These are phyloP conservation scores for Chaetomium globosum DNA, from an alignment of 2,329 filamentous ascomycete species.

Conservation along the genomic window DNA sequence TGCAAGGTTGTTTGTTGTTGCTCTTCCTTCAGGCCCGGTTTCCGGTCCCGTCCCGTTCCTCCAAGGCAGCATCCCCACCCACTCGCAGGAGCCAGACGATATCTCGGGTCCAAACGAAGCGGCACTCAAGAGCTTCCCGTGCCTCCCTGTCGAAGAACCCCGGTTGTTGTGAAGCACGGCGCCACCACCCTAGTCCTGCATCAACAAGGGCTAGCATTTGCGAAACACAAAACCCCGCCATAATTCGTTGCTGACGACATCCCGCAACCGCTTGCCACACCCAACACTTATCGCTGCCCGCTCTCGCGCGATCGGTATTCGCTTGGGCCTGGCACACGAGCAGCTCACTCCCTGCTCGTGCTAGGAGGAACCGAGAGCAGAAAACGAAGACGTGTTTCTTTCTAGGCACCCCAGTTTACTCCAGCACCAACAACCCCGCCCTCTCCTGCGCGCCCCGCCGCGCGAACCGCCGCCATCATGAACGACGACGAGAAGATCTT, in stretches of 20 bases:
- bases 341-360: background rate
- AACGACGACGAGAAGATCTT: slow-evolving; percentile 67
- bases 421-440: slow-evolving; percentile 23
- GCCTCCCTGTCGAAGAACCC: slow-evolving; percentile 17
- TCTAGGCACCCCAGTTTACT: background rate
- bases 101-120: background rate
- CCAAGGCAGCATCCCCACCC: slow-evolving; percentile 21
- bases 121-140: slow-evolving; percentile 7
- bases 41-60: slow-evolving; percentile 8
- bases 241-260: slow-evolving; percentile 40
- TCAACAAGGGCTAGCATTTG: slow-evolving; percentile 36
- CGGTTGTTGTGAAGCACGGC: slow-evolving; percentile 10
- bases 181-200: slow-evolving; percentile 23
- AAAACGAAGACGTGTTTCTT: background rate
- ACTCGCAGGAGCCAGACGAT: background rate
- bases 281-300: slow-evolving; percentile 13
- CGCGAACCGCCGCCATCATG: slow-evolving; percentile 51
- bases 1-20: slow-evolving; percentile 15
- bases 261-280: slow-evolving; percentile 27
- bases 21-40: slow-evolving; percentile 5
- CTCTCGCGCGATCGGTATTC: slow-evolving; percentile 12
- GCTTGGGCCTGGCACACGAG: slow-evolving; percentile 18
- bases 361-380: slow-evolving; percentile 3
- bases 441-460: slow-evolving; percentile 31
- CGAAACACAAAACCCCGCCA: slow-evolving; percentile 44